Base-by-base conservation (phyloP, 305 asterid species). In the Fraxinus angustifolia region DNA sequence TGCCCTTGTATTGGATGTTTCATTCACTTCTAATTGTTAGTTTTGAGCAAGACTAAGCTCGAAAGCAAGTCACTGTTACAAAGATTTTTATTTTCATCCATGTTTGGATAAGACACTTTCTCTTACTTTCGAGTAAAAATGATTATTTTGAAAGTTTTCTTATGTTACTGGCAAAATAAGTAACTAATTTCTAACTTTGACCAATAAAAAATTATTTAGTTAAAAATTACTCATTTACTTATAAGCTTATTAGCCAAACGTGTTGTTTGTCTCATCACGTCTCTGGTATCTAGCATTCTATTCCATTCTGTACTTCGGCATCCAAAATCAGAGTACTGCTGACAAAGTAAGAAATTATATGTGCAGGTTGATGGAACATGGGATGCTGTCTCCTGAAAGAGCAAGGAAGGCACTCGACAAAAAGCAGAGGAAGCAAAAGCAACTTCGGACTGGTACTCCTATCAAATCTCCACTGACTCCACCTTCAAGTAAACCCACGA, bases 281-380 rank as follows among this genome's bases (percentile, higher is more conserved):
- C 31, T 17, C 70, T 60, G 70, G 70, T 60, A 60, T 58, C 68
- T 17, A 21, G 30, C 68, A 58, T 60, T 60, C 14, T 60, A 21
- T 60, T 60, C 19, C 31, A 8, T 8, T 21, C 31, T 21, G 31
- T 60, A 60, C 12, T 60, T 60, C 21, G 31, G 70, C 31, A 19
- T 17, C 31, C 31, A 17, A 60, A 60, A 31, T 17, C 31, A 60
- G 10, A 58, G 70, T 8, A 6, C 19, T 60, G 28, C 31, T 60
- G 26, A 67, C 8, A 3, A 28, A 67, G 21, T 67, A n/a, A 67
- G 19, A 12, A 67, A 67, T 30, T 36, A 34, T 34, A 26, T 78
- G 42, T 68, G 72, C 88, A 94, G 98, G 98, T 62, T 94, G 89
- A 94, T 94, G 98, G 98, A 94, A 83, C 98, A 94, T 34, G 98